These are phyloP conservation scores for Boletus tylopilopsis DNA, from an alignment of 768 basidiomycete species.

Conservation along the genomic window DNA sequence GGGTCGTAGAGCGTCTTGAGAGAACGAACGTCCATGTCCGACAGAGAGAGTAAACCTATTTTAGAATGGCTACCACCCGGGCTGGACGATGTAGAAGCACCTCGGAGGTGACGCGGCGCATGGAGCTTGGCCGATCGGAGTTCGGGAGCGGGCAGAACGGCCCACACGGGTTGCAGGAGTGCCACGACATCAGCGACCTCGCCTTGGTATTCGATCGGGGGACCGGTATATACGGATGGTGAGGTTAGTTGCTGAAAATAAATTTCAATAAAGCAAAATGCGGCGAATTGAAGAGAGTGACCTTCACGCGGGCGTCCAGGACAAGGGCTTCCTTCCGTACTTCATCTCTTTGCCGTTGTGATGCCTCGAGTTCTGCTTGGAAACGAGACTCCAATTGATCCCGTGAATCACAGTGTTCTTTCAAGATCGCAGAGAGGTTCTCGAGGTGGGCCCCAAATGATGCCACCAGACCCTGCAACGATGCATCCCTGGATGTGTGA, in stretches of 20 bases:
- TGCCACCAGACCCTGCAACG: conserved; percentile 45
- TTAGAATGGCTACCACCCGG: conserved; percentile 28
- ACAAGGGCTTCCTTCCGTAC: conserved; percentile 39
- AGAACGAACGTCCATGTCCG: conserved; percentile 82
- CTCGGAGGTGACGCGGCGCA: conserved; percentile 45
- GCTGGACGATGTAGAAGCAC: conserved; percentile 39
- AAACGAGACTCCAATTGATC: conserved; percentile 51
- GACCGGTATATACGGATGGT: conserved; percentile 22
- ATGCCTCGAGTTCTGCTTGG: conserved; percentile 54
- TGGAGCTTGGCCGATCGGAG: conserved; percentile 66
- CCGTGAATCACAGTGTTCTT: conserved; percentile 38
- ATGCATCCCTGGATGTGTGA: conserved; percentile 45
- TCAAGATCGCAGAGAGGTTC: conserved; percentile 42
- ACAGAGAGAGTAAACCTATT: conserved; percentile 50
- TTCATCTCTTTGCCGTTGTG: conserved; percentile 48
- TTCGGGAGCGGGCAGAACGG: conserved; percentile 79
- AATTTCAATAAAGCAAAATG: not conserved
- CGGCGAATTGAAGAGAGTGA: conserved; percentile 11
- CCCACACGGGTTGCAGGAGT: conserved; percentile 73
- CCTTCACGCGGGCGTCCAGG: conserved; percentile 39
- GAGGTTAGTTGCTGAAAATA: conserved; percentile 22
- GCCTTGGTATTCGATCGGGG: conserved; percentile 30
- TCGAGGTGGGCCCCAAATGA: conserved; percentile 52
- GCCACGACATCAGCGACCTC: conserved; percentile 57
- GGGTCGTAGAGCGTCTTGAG: conserved; percentile 76